phyloP scores from a whole-genome alignment of 306 rosid genomes.

The Casuarina glauca region DNA sequence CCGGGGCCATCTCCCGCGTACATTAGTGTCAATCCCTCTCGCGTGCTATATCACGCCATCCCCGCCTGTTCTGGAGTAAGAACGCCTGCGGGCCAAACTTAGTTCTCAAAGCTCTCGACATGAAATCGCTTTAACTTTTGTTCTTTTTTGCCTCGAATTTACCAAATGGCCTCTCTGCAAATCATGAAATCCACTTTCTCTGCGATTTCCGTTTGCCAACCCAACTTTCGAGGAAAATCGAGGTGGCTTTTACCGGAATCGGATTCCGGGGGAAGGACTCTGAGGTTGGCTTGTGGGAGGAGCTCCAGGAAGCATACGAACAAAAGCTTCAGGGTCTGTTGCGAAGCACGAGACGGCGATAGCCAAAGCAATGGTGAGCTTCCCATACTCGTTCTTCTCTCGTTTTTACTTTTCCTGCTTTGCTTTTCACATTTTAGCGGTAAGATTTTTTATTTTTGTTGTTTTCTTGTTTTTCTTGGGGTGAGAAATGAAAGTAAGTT shows the following conservation, averaged over 20 bases:
- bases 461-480: neutral
- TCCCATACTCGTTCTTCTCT: neutral
- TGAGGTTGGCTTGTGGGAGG: constrained; percentile 33
- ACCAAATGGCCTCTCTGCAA: constrained; percentile 64
- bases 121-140: constrained; percentile 31
- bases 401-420: neutral
- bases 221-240: constrained; percentile 47
- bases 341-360: constrained; percentile 57
- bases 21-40: constrained; percentile 20
- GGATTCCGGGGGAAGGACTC: constrained; percentile 38
- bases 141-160: constrained; percentile 5
- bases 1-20: constrained; percentile 29
- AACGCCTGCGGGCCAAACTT: neutral
- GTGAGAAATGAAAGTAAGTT: neutral
- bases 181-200: constrained; percentile 55
- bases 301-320: constrained; percentile 28
- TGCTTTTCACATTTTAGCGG: neutral
- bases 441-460: neutral
- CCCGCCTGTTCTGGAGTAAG: constrained; percentile 25
- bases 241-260: constrained; percentile 32
- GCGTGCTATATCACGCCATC: constrained; percentile 38
- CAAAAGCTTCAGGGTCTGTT: constrained; percentile 44
- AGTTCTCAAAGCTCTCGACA: constrained; percentile 28
- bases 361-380: constrained; percentile 72
- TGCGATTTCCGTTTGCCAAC: constrained; percentile 52